These are phyloP conservation scores for Salix suchowensis DNA, from an alignment of 345 rosid genomes.

Conservation along the genomic window DNA sequence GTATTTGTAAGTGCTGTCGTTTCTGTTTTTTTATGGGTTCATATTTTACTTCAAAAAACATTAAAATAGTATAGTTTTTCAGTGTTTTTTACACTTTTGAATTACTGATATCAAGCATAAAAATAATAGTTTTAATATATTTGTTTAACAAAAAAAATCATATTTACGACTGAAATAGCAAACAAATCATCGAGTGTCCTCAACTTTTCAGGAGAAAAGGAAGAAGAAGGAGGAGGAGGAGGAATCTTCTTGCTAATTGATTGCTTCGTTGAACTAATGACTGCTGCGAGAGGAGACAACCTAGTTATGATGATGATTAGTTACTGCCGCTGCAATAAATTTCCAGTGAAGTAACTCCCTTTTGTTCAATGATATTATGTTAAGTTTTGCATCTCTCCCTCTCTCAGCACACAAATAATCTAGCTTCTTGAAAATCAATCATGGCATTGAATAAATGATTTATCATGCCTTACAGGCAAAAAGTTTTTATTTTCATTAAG, in stretches of 20 bases:
- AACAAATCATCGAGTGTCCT: background rate
- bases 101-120: too few relatives aligned
- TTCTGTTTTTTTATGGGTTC: too few relatives aligned
- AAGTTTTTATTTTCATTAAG: background rate
- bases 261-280: slow-evolving; percentile 24
- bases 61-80: too few relatives aligned
- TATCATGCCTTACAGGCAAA: background rate
- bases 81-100: too few relatives aligned
- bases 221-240: background rate
- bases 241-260: slow-evolving; percentile 22
- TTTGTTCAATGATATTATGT: background rate
- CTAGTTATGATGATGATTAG: slow-evolving; percentile 13
- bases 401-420: background rate
- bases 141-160: too few relatives aligned
- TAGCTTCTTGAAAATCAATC: slow-evolving; percentile 5
- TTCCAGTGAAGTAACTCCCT: slow-evolving; percentile 14
- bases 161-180: too few relatives aligned
- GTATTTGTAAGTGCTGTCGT: too few relatives aligned
- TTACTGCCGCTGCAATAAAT: slow-evolving; percentile 1
- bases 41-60: too few relatives aligned
- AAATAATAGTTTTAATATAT: too few relatives aligned
- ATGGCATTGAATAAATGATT: background rate
- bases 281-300: slow-evolving; percentile 23
- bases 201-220: background rate
- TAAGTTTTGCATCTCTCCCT: slow-evolving; percentile 6